Conservation (phyloP, 164 flowering plant genomes). For the Annona squamosa region DNA sequence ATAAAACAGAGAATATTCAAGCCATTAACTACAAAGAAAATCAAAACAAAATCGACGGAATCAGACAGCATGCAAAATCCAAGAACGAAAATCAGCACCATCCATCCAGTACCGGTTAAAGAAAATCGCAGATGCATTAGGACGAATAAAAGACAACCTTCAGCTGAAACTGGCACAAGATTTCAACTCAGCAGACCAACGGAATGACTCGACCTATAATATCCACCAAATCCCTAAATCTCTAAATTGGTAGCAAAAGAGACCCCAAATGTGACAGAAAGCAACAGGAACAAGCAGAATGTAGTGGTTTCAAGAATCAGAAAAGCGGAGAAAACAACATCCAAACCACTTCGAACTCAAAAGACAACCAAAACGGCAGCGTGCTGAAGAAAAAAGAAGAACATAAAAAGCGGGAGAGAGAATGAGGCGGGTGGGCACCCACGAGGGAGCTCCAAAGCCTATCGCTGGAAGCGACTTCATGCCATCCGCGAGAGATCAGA, state of each 20-base stretch:
- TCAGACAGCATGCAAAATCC: not conserved
- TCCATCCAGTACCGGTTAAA: not conserved
- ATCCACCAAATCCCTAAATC: not conserved
- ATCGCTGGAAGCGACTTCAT: slow-evolving; percentile 54
- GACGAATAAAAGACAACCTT: not conserved
- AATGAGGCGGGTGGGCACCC: not conserved
- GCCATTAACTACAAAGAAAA: not conserved
- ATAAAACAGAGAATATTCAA: not conserved
- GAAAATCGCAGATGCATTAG: not conserved
- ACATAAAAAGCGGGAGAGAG: not conserved
- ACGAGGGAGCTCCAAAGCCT: slow-evolving; percentile 59
- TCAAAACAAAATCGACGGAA: not conserved
- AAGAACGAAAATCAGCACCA: not conserved
- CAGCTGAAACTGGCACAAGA: not conserved
- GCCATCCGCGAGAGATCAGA: slow-evolving; percentile 65
- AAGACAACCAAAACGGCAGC: not conserved
- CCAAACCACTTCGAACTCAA: not conserved
- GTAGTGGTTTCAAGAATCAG: not conserved
- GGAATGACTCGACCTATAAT: not conserved
- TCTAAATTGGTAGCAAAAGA: too few species aligned
- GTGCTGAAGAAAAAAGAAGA: not conserved
- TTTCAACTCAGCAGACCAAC: not conserved
- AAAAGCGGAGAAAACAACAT: not conserved
- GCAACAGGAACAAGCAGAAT: not conserved
- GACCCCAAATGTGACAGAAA: not conserved